phyloP scores from a whole-genome alignment of 2,329 filamentous ascomycete species.

The Claviceps cyperi region DNA sequence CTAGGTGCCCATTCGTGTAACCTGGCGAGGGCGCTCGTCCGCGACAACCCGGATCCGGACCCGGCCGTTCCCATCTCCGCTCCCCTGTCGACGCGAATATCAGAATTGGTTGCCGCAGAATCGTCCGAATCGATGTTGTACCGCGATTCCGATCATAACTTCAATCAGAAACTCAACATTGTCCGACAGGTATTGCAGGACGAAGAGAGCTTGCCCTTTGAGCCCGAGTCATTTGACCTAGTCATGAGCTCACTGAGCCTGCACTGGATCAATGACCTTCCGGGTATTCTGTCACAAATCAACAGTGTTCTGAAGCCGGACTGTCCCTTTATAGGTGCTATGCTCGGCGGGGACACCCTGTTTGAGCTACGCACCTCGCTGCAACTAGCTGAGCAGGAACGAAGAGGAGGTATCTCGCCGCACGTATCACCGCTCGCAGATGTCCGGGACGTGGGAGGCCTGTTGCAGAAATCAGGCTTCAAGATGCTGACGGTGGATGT shows the following conservation, averaged over 20 bases:
- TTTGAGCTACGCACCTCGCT: slow-evolving; percentile 88
- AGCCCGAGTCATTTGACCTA: slow-evolving; percentile 67
- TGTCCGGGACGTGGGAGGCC: slow-evolving; percentile 76
- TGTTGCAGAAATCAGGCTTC: slow-evolving; percentile 79
- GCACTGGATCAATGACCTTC: slow-evolving; percentile 97
- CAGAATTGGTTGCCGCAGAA: slow-evolving; percentile 66
- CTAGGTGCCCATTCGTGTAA: slow-evolving; percentile 94
- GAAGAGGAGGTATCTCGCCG: slow-evolving; percentile 79
- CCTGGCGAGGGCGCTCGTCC: slow-evolving; percentile 67
- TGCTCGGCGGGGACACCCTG: slow-evolving; percentile 89
- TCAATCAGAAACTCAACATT: slow-evolving; percentile 61
- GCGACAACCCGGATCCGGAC: slow-evolving; percentile 50
- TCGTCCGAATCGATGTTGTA: slow-evolving; percentile 65
- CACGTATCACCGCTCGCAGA: slow-evolving; percentile 87
- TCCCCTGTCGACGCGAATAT: slow-evolving; percentile 57
- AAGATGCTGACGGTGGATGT: slow-evolving; percentile 94
- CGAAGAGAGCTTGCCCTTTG: slow-evolving; percentile 63
- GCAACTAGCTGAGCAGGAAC: slow-evolving; percentile 82
- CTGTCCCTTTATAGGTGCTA: slow-evolving; percentile 81
- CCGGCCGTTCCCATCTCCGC: slow-evolving; percentile 40
- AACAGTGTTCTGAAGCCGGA: slow-evolving; percentile 83
- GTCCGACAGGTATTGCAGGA: slow-evolving; percentile 60
- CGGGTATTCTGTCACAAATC: slow-evolving; percentile 68
- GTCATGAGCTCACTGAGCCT: slow-evolving; percentile 79
- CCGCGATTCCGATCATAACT: slow-evolving; percentile 60